phyloP scores from a whole-genome alignment of 345 rosid species.

The Salix udensis region DNA sequence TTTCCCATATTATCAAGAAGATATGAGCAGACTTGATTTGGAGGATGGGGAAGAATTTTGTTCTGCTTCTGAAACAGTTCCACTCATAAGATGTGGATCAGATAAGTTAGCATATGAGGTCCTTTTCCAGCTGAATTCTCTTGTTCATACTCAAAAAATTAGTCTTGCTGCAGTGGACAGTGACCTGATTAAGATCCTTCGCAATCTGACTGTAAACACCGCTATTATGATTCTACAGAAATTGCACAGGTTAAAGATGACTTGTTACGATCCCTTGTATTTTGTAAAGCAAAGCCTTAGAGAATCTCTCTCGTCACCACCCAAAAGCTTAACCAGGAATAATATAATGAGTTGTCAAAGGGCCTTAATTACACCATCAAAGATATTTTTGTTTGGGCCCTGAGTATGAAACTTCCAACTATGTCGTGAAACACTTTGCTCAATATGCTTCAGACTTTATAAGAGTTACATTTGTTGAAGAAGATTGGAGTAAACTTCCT shows the following conservation, averaged over 20 bases:
- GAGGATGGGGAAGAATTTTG: slow-evolving; percentile 44
- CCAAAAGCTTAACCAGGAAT: slow-evolving; percentile 37
- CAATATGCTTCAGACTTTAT: slow-evolving; percentile 73
- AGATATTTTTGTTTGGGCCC: slow-evolving; percentile 90
- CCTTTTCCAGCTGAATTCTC: slow-evolving; percentile 71
- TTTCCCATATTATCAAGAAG: slow-evolving; percentile 56
- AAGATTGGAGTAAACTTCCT: slow-evolving; percentile 89
- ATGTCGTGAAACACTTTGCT: slow-evolving; percentile 74
- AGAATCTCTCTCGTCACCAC: slow-evolving; percentile 34
- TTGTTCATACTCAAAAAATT: slow-evolving; percentile 73
- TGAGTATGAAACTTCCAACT: slow-evolving; percentile 83
- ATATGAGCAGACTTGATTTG: slow-evolving; percentile 26
- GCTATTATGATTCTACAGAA: slow-evolving; percentile 59
- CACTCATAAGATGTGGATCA: slow-evolving; percentile 45
- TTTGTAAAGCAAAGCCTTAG: slow-evolving; percentile 47
- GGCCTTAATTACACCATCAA: slow-evolving; percentile 72
- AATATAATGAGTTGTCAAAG: slow-evolving; percentile 80
- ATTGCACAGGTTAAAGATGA: slow-evolving; percentile 55
- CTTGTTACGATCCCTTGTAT: slow-evolving; percentile 59
- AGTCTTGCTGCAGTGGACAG: slow-evolving; percentile 52
- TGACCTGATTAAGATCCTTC: slow-evolving; percentile 45
- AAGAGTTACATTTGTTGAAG: slow-evolving; percentile 88
- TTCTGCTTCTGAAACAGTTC: slow-evolving; percentile 52
- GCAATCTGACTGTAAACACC: slow-evolving; percentile 37
- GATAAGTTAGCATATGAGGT: slow-evolving; percentile 61